phyloP scores from a whole-genome alignment of 2,329 filamentous ascomycete genomes.

The Aspergillus sp. region DNA sequence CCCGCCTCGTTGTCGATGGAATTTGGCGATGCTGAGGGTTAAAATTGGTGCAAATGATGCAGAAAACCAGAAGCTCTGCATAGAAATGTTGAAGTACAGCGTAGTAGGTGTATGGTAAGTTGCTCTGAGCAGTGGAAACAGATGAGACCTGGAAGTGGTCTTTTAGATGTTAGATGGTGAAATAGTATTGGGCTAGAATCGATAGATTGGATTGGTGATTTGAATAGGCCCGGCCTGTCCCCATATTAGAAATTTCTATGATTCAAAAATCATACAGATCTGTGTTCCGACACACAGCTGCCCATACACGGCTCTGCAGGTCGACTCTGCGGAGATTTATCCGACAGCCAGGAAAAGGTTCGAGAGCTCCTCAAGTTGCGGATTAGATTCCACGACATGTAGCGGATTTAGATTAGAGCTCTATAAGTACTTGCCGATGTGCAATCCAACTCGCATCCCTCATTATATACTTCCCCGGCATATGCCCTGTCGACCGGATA shows the following conservation, averaged over 20 bases:
- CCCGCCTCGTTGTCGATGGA: neutral
- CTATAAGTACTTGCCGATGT: neutral
- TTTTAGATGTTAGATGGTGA: neutral
- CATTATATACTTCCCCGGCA: neutral
- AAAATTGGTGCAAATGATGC: neutral
- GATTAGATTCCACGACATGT: no score
- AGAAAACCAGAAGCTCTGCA: neutral
- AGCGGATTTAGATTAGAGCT: no score
- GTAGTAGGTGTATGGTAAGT: neutral
- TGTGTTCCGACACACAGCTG: no score
- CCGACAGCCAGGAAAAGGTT: no score
- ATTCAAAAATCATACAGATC: neutral
- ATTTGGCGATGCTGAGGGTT: neutral
- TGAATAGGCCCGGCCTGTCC: no score
- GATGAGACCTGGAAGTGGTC: neutral
- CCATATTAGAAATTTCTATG: no score
- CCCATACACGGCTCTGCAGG: no score
- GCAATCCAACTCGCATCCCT: neutral
- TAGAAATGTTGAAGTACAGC: neutral
- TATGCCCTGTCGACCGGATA: neutral
- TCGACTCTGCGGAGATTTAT: no score
- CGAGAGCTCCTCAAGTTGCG: no score
- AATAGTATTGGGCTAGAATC: neutral
- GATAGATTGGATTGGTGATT: neutral
- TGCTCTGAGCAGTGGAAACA: neutral